Conservation (phyloP, 208 protist genomes). For the Trypanosomatidae sp. region DNA sequence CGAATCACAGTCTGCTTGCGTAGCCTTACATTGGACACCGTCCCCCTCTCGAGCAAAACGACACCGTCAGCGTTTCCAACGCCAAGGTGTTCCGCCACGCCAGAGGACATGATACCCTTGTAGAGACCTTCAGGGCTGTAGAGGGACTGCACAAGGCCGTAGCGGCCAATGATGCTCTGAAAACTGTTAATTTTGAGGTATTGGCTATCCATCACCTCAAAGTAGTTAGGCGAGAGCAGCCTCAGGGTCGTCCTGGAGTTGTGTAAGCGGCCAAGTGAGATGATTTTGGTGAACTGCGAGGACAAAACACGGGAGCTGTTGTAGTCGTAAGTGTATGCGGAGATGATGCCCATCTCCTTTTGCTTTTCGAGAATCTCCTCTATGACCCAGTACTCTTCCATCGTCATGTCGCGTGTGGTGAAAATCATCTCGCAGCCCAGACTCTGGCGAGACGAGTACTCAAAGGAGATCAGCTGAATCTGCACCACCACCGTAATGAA, state of each 20-base stretch:
- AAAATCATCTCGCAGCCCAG: constrained; percentile 41
- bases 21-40: background rate
- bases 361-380: constrained; percentile 10
- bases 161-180: constrained; percentile 21
- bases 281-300: background rate
- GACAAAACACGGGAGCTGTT: background rate
- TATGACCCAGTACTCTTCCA: constrained; percentile 14
- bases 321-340: constrained; percentile 24
- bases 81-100: constrained; percentile 17
- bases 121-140: constrained; percentile 40
- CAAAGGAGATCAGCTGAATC: constrained; percentile 65
- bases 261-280: constrained; percentile 40
- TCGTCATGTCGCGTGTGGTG: background rate
- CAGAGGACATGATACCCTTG: constrained; percentile 48
- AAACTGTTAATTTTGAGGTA: constrained; percentile 36
- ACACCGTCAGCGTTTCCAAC: constrained; percentile 13
- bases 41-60: background rate
- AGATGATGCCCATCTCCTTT: constrained; percentile 3
- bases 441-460: constrained; percentile 21
- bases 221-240: constrained; percentile 58
- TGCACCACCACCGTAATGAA: constrained; percentile 91
- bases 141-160: constrained; percentile 39
- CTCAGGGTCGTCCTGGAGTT: constrained; percentile 3
- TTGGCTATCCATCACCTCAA: constrained; percentile 38
- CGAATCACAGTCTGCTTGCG: background rate